Evolutionary conservation across 2,329 filamentous ascomycete species (phyloP), one percentile per base, ranked within the genome.

Genomic region (Exophiala sp.): DNA sequence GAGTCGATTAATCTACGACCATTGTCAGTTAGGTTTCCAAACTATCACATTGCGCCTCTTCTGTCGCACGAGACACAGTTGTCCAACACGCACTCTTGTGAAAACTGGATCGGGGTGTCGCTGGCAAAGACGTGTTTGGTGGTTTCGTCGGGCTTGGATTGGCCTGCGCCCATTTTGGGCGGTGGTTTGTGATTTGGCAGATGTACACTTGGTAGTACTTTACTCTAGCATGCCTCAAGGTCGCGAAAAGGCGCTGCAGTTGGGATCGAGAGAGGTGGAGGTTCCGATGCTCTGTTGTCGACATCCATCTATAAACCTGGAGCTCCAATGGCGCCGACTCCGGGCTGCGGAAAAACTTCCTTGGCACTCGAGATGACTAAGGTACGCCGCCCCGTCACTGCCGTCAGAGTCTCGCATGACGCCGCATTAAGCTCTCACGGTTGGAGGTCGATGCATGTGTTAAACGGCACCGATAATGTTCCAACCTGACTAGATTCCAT

Each of bases 1-100:
- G 83, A 82, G 64, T 95, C 83, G 63, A 94, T 78, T 64, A 96
- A 76, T 43, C 54, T 57, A 34, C 5, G 8, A 19, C 18, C n/a
- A 32, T 3, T 16, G 53, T 43, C 14, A 43, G 34, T 60, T 80
- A 74, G 63, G 2, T 78, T 82, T n/a, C 23, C 40, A 21, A 4
- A 32, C 1, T 9, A 14, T 6, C 2, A 6, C 21, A 21, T 21
- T 13, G 13, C 13, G 18, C 10, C 3, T 14, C 18, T 23, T 7
- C n/a, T 5, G 21, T 8, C 19, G 40, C 16, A 21, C 24, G 24
- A 18, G 14, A 53, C 34, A n/a, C n/a, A 11, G 21, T 1, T 8
- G 19, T 11, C 13, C 19, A 14, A 24, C 59, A 68, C 64, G 65
- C 54, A 56, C 65, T 70, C 59, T 59, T 65, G 50, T 61, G 62